These are phyloP conservation scores for Gnomoniopsis smithogilvyi DNA, from an alignment of 2,329 filamentous ascomycete species.

Conservation along the genomic window DNA sequence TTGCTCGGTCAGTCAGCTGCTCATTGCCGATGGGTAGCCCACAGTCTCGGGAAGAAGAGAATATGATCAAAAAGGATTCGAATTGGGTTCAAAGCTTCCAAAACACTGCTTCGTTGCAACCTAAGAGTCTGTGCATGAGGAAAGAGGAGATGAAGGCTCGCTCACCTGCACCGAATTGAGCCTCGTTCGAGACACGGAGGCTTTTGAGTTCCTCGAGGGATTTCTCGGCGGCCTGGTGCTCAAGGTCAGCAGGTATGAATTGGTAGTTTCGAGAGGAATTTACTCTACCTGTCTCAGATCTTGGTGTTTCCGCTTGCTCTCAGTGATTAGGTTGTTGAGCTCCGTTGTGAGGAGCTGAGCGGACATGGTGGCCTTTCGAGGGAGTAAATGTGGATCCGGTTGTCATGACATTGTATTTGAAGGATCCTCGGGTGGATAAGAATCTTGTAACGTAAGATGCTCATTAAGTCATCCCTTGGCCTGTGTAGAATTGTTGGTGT, in stretches of 20 bases:
- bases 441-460: neutral
- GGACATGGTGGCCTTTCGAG: slow-evolving; percentile 63
- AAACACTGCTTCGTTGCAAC: slow-evolving; percentile 30
- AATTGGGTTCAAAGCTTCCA: neutral
- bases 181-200: slow-evolving; percentile 65
- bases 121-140: neutral
- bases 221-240: slow-evolving; percentile 77
- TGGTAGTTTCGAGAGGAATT: slow-evolving; percentile 23
- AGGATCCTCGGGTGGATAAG: neutral
- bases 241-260: neutral
- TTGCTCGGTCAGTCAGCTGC: slow-evolving; percentile 8
- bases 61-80: slow-evolving; percentile 19
- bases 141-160: neutral
- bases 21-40: neutral
- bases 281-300: slow-evolving; percentile 72
- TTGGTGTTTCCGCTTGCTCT: slow-evolving; percentile 91
- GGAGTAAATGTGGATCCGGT: neutral
- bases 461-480: neutral
- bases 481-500: neutral
- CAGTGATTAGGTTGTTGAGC: slow-evolving; percentile 86
- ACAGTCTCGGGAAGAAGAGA: neutral
- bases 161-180: slow-evolving; percentile 51
- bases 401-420: neutral
- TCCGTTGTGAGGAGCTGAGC: slow-evolving; percentile 85
- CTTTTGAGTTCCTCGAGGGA: slow-evolving; percentile 85